Conservation (phyloP, 1,284 basidiomycete genomes). For the Marasmius oreades region DNA sequence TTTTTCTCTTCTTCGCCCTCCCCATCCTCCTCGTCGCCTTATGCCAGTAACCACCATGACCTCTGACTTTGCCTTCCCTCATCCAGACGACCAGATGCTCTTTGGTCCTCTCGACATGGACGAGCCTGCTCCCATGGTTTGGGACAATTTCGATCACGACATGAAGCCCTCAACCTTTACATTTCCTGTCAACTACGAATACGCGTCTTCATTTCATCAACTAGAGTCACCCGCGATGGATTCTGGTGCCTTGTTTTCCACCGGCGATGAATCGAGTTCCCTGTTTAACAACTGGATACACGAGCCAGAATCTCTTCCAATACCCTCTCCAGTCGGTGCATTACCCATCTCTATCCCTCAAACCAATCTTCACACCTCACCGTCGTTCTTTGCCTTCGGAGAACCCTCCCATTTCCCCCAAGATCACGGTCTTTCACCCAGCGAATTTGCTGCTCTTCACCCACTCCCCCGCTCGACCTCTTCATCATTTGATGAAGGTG, state of each 20-base stretch:
- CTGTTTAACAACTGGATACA: constrained; percentile 56
- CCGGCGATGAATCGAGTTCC: constrained; percentile 31
- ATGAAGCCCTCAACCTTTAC: constrained; percentile 32
- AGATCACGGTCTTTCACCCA: constrained; percentile 52
- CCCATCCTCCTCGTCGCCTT: constrained; percentile 31
- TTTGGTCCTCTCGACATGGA: constrained; percentile 66
- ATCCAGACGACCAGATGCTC: constrained; percentile 56
- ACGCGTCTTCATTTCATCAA: constrained; percentile 21
- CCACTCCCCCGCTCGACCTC: constrained; percentile 45
- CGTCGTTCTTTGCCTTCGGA: constrained; percentile 36
- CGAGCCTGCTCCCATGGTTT: constrained; percentile 45
- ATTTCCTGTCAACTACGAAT: constrained; percentile 23
- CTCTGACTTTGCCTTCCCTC: constrained; percentile 27
- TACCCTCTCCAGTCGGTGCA: constrained; percentile 52
- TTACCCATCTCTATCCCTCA: constrained; percentile 52
- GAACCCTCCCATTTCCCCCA: constrained; percentile 40
- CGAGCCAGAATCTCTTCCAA: constrained; percentile 43
- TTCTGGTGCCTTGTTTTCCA: constrained; percentile 33
- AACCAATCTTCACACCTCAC: constrained; percentile 29
- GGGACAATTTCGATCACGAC: constrained; percentile 33
- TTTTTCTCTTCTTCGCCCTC: constrained; percentile 20
- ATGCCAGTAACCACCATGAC: constrained; percentile 37
- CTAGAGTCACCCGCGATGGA: constrained; percentile 8
- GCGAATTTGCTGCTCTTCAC: constrained; percentile 20
- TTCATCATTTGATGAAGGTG: constrained; percentile 43